A percentile compares a stretch with the other conserved stretches of the same genome.
phyloP scores from a whole-genome alignment of 2,329 filamentous ascomycete genomes.

The Colletotrichum higginsianum region DNA sequence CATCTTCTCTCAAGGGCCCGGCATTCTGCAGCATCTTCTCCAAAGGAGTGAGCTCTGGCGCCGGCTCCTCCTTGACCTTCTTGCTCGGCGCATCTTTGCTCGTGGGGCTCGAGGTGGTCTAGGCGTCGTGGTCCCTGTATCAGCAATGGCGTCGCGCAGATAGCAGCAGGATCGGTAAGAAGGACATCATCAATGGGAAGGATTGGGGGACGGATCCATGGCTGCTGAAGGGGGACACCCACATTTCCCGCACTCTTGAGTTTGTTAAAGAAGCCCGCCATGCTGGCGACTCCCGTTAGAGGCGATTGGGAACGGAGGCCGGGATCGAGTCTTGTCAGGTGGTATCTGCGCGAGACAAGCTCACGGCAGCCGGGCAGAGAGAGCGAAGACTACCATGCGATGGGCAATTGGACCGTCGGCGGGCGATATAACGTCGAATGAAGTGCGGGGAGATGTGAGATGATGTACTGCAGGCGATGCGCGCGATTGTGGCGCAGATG shows the following conservation, averaged over 20 bases:
- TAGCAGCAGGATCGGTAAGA: conserved; percentile 21
- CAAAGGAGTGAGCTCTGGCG: conserved; percentile 73
- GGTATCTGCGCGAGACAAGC: conserved; percentile 54
- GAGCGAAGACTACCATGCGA: conserved; percentile 32
- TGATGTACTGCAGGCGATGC: conserved; percentile 24
- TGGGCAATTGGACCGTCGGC: conserved; percentile 30
- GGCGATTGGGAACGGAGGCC: conserved; percentile 21
- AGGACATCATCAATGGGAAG: neutral
- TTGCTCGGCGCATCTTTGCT: conserved; percentile 64
- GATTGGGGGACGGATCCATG: neutral
- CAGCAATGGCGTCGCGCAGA: conserved; percentile 43
- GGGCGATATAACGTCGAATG: conserved; percentile 1
- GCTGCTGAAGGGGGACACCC: conserved; percentile 51
- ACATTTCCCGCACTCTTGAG: conserved; percentile 70
- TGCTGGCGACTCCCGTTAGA: conserved; percentile 49
- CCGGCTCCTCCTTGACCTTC: conserved; percentile 72
- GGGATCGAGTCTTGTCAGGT: conserved; percentile 6
- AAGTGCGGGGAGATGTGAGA: conserved; percentile 23
- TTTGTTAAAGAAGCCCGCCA: conserved; percentile 73
- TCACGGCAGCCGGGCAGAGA: conserved; percentile 45
- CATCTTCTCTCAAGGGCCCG: conserved; percentile 85
- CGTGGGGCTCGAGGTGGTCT: conserved; percentile 61
- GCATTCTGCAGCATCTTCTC: conserved; percentile 86
- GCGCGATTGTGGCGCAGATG: conserved; percentile 36
- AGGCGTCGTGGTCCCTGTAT: conserved; percentile 45